Base-by-base conservation (phyloP, 768 basidiomycete genomes). In the Pulveroboletus sp. region DNA sequence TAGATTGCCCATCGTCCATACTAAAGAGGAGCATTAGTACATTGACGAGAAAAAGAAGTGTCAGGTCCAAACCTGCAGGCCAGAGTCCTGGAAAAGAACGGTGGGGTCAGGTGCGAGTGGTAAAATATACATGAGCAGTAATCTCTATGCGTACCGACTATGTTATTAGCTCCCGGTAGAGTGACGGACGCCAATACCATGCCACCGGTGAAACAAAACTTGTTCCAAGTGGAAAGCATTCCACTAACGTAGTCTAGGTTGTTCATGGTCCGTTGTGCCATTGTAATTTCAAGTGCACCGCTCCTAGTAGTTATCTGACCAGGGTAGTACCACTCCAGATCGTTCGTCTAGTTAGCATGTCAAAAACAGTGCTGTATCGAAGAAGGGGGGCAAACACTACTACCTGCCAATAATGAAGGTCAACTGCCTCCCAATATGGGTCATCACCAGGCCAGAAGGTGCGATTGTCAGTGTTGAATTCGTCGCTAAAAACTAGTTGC, bases 141-240 rank as follows among this genome's bases (percentile, higher is more conserved):
- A 30, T 31, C 18, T 28, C 17, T 27, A 21, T 47, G 39, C 70
- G 26, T 32, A 50, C 77, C 79, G 21, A 58, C 69, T 31, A 91
- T 70, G 18, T 61, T 14, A 54, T 82, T 81, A 57, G 74, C 79
- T 0, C 89, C 89, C 8, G 89, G 89, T 41, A 92, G 69, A 26
- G 71, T 74, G n/a, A 87, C 82, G 32, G 80, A 78, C 3, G 76
- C 70, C 56, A 89, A 82, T 45, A 93, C 73, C 50, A 89, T 74
- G 36, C 93, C 93, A 33, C 89, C 91, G 28, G 90, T 90, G 70
- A 95, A 93, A 71, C 91, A 97, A 56, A 98, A 89, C 68, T 95
- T 93, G 70, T 96, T 96, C 89, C 83, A 73, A 15, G 78, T 77
- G 21, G 80, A 70, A 62, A 89, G 70, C 74, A 90, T 71, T 13